Conservation (phyloP, 805 yeast genomes). For the Torulaspora delbrueckii region DNA sequence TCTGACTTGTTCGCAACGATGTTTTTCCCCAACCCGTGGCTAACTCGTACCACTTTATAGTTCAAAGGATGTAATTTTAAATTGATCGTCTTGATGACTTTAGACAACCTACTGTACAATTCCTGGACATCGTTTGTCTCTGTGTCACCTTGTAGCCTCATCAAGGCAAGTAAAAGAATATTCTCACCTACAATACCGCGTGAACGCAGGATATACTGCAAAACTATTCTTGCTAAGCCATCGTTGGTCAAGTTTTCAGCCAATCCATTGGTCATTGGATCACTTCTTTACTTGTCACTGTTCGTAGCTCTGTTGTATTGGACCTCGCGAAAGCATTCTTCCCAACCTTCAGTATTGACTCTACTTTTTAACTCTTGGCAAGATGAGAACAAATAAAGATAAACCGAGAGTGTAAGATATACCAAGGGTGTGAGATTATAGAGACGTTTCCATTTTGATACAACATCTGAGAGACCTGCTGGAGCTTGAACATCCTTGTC, state of each 20-base stretch:
- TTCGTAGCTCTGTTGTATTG: not conserved
- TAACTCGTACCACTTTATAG: constrained; percentile 21
- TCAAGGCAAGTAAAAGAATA: constrained; percentile 17
- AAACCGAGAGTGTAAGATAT: not conserved
- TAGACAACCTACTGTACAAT: constrained; percentile 12
- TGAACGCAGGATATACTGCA: constrained; percentile 24
- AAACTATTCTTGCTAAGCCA: constrained; percentile 13
- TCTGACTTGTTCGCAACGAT: constrained; percentile 10
- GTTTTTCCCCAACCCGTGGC: constrained; percentile 25
- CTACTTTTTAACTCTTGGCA: not conserved
- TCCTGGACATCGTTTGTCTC: constrained; percentile 4
- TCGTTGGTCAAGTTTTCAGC: constrained; percentile 4
- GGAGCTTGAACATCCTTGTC: not conserved
- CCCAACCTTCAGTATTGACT: not conserved
- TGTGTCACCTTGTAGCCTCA: constrained; percentile 12
- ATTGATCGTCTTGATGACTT: constrained; percentile 20
- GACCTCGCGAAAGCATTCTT: not conserved
- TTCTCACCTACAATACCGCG: constrained; percentile 29
- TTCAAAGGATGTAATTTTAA: constrained; percentile 21
- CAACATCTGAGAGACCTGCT: not conserved
- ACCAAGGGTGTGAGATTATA: not conserved
- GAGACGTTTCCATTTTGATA: not conserved
- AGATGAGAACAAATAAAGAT: not conserved
- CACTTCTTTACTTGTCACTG: not conserved
- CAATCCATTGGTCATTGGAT: not conserved